Percentiles rank a stretch among this genome's conserved stretches.
phyloP scores from a whole-genome alignment of 352 stramenopile genomes.

The Globisporangium perplexum region DNA sequence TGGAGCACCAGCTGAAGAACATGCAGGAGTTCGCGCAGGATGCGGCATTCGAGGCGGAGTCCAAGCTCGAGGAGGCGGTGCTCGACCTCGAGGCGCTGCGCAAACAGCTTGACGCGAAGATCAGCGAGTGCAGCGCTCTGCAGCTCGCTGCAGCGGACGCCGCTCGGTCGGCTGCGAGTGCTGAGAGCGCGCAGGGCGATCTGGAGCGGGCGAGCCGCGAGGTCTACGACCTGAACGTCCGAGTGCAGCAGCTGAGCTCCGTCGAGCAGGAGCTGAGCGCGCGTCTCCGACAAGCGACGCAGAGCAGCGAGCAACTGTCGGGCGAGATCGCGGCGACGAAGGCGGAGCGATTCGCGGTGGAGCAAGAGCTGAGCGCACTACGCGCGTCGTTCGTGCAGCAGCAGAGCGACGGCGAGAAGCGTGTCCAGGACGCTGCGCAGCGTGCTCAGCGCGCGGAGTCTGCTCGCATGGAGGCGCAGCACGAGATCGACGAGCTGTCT shows the following conservation, averaged over 20 bases:
- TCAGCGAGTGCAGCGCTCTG: conserved; percentile 19
- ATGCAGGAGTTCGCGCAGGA: conserved; percentile 60
- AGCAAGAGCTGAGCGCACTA: conserved; percentile 24
- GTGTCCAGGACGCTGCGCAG: conserved; percentile 5
- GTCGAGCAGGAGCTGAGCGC: conserved; percentile 35
- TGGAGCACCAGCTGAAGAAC: conserved; percentile 59
- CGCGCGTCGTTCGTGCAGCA: conserved; percentile 23
- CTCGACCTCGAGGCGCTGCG: conserved; percentile 33
- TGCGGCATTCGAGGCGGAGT: conserved; percentile 42
- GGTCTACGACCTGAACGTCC: conserved; percentile 26
- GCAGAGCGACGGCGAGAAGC: conserved; percentile 6
- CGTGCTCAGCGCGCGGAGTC: conserved; percentile 24
- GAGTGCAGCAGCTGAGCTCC: conserved; percentile 27
- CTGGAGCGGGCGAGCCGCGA: conserved; percentile 28
- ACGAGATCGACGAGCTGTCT: conserved; percentile 47
- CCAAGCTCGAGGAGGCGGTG: conserved; percentile 48
- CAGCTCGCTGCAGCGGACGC: conserved; percentile 13
- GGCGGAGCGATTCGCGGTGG: conserved; percentile 21
- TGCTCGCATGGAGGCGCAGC: conserved; percentile 30
- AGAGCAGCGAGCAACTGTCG: conserved; percentile 23
- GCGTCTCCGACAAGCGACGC: conserved; percentile 21
- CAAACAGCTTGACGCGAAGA: conserved; percentile 21
- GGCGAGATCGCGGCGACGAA: conserved; percentile 18
- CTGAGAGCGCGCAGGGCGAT: conserved; percentile 21
- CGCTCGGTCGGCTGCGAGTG: conserved; percentile 16